Evolutionary conservation across 2,329 filamentous ascomycete species (phyloP).

Genomic region (Monilinia polystroma): DNA sequence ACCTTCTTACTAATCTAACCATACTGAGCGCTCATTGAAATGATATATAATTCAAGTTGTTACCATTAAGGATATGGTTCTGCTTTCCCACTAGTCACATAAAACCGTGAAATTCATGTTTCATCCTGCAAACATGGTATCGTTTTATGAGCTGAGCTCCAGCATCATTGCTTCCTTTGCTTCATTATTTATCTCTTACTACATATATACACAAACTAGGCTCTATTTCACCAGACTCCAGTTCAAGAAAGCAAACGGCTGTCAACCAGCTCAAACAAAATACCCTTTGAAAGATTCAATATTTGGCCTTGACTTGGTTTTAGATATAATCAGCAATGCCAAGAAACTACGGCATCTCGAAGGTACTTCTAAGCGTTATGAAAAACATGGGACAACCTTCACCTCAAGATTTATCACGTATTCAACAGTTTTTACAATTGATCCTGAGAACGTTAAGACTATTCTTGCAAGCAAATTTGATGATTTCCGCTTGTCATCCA

Average conservation of each 20-base stretch:
- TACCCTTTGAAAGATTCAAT: conserved; percentile 53
- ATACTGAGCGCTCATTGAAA: background rate
- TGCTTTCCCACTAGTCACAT: background rate
- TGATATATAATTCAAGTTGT: background rate
- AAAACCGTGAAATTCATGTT: background rate
- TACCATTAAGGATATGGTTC: background rate
- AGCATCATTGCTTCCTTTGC: background rate
- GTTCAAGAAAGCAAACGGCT: conserved; percentile 42
- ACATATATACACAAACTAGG: background rate
- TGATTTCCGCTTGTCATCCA: conserved; percentile 49
- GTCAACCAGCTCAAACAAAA: conserved; percentile 44
- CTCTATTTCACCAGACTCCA: conserved; percentile 11
- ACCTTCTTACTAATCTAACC: background rate
- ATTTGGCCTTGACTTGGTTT: conserved; percentile 51
- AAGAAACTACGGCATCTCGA: conserved; percentile 32
- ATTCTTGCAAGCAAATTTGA: conserved; percentile 53
- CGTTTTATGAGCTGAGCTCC: background rate
- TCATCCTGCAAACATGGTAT: background rate
- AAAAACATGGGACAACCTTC: conserved; percentile 15
- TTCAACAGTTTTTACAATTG: conserved; percentile 48
- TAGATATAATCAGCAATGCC: conserved; percentile 42
- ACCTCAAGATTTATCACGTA: conserved; percentile 1
- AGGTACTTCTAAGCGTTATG: conserved; percentile 5
- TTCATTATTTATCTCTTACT: background rate
- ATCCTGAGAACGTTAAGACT: conserved; percentile 55